These are phyloP conservation scores for Discostella pseudostelligera DNA, from an alignment of 108 stramenopile species.

Conservation along the genomic window DNA sequence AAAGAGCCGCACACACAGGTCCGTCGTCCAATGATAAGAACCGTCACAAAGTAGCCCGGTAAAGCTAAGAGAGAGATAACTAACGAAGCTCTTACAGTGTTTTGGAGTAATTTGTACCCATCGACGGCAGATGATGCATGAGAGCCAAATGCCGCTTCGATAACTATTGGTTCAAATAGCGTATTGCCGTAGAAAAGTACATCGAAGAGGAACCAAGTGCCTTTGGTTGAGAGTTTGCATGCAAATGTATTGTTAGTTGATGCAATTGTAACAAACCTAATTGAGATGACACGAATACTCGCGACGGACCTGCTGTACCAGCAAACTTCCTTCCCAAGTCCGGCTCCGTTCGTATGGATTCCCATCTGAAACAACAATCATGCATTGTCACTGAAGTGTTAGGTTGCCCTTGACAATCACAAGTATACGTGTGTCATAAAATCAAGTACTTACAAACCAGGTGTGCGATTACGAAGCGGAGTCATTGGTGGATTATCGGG, in stretches of 20 bases:
- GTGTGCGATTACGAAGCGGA: constrained; percentile 1
- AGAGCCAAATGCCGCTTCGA: constrained; percentile 57
- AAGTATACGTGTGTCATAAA: background rate
- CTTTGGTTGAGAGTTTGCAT: background rate
- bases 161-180: constrained; percentile 61
- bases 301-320: constrained; percentile 69
- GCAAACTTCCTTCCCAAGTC: constrained; percentile 44
- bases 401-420: background rate
- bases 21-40: constrained; percentile 59
- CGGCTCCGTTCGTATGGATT: constrained; percentile 48
- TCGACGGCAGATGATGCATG: constrained; percentile 12
- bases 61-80: constrained; percentile 62
- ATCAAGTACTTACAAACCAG: constrained; percentile 12
- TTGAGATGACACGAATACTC: too few relatives aligned
- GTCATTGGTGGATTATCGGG: constrained; percentile 6
- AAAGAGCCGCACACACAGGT: constrained; percentile 27
- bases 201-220: constrained; percentile 74
- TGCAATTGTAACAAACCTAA: constrained; percentile 3
- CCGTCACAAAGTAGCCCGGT: constrained; percentile 79
- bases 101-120: constrained; percentile 34
- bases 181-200: constrained; percentile 64
- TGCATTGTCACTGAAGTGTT: background rate
- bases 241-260: background rate
- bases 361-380: constrained; percentile 36
- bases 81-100: constrained; percentile 35